Percentiles rank a stretch among this genome's conserved stretches.
Conservation (phyloP, 768 basidiomycete species). For the Auriscalpium microsporum region DNA sequence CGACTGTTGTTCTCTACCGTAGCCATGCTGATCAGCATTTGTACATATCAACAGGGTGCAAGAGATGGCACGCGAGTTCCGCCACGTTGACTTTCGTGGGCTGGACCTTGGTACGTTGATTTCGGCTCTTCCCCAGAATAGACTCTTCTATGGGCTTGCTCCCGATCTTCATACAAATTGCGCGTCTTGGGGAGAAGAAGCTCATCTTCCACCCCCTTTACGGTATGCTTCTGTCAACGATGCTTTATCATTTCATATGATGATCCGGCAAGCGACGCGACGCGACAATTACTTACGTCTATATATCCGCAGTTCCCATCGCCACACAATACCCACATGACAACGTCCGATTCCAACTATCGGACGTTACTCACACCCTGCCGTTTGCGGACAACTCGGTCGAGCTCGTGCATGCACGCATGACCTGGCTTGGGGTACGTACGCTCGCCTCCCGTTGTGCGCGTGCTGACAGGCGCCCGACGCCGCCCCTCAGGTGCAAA, state of each 20-base stretch:
- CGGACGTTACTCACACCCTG: conserved; percentile 43
- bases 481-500: conserved; percentile 35
- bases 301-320: conserved; percentile 49
- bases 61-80: conserved; percentile 64
- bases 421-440: conserved; percentile 52
- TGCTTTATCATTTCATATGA: neutral
- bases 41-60: conserved; percentile 42
- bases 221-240: neutral
- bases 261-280: neutral
- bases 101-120: conserved; percentile 62
- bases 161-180: neutral
- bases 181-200: neutral
- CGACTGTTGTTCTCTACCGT: too few species aligned
- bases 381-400: conserved; percentile 47
- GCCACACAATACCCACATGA: conserved; percentile 49
- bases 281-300: too few species aligned
- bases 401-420: conserved; percentile 62
- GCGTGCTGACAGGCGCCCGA: conserved; percentile 8
- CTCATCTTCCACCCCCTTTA: neutral
- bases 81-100: conserved; percentile 56
- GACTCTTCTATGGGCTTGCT: neutral
- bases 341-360: conserved; percentile 61
- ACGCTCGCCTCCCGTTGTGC: neutral
- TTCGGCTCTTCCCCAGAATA: neutral
- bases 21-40: too few species aligned